Evolutionary conservation across 352 stramenopile genomes (phyloP), one percentile per base, ranked within the genome.

Genomic region (Globisporangium splendens): DNA sequence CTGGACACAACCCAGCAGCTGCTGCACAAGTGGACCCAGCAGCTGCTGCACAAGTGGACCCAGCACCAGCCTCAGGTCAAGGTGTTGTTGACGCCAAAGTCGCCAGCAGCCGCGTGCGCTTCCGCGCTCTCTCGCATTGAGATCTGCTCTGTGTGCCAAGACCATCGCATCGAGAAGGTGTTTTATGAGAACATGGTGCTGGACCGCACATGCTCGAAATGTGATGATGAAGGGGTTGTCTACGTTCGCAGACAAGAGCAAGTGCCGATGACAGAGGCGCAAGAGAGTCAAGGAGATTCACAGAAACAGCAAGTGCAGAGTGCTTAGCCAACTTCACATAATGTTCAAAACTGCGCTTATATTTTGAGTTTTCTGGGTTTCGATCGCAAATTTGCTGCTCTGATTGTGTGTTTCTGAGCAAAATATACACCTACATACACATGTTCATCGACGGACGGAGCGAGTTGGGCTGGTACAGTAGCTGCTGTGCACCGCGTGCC

Each of bases 111-210:
- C 8, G 3, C 46, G 20, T 39, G n/a, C n/a, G n/a, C n/a, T 33
- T 21, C 12, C 7, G 17, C 6, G n/a, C n/a, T 31, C 56, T 22
- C 46, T 42, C 51, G 43, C 50, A 73, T 88, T 20, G 56, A 70
- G 46, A 62, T 88, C 56, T 91, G 80, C 49, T 48, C 59, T 12
- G 55, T 49, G n/a, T 91, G 80, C 39, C 67, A 79, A 20, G 80
- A 78, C 46, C 78, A 86, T 41, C 76, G 78, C 15, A 70, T 85
- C 35, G 76, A 85, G 48, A 86, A 86, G 49, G 50, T 83, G 17
- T 8, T 56, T 20, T 88, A 91, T 31, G 68, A 70, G 56, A 63
- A 50, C 61, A 75, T 88, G 73, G 62, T 83, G 20, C 59, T 86
- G 6, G 78, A 91, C 17, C 73, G 55, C 15, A 85, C 69, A 22